Evolutionary conservation across 805 yeast species (phyloP).

Genomic region (Kockiozyma suomiensis): DNA sequence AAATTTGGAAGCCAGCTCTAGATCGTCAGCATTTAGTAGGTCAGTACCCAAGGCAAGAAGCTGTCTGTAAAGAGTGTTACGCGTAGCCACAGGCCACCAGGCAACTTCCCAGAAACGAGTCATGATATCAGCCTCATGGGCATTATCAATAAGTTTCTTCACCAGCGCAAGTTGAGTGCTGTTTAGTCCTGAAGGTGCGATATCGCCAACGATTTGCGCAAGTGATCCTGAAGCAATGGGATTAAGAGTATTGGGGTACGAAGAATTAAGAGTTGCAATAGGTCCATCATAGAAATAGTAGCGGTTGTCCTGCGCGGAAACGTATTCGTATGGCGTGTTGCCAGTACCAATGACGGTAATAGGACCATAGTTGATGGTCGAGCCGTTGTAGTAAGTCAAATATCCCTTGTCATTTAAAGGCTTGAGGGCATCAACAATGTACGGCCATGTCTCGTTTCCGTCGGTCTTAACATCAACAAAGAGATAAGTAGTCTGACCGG

Average conservation of each 20-base stretch:
- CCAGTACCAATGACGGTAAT: constrained; percentile 69
- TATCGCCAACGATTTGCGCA: constrained; percentile 35
- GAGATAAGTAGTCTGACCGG: constrained; percentile 57
- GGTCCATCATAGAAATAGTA: constrained; percentile 60
- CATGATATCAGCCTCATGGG: constrained; percentile 55
- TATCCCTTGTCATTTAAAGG: constrained; percentile 54
- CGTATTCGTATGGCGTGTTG: constrained; percentile 53
- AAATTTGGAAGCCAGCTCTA: constrained; percentile 46
- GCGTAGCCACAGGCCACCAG: constrained; percentile 58
- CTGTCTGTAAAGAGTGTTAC: constrained; percentile 54
- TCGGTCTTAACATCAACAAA: constrained; percentile 65
- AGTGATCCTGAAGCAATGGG: constrained; percentile 47
- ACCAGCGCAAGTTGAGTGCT: constrained; percentile 42
- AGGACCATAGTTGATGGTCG: constrained; percentile 53
- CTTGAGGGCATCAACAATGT: constrained; percentile 50
- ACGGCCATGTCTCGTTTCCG: constrained; percentile 49
- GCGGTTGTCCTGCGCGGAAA: constrained; percentile 38
- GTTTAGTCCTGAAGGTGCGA: constrained; percentile 42
- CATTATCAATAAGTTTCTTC: constrained; percentile 42
- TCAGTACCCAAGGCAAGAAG: constrained; percentile 55
- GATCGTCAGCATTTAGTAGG: constrained; percentile 64
- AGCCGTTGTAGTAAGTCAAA: constrained; percentile 53
- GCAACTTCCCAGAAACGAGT: constrained; percentile 76
- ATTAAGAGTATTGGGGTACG: constrained; percentile 35
- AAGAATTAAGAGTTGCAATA: constrained; percentile 38